Percentiles rank a stretch among this genome's conserved stretches.
Evolutionary conservation across 2,329 filamentous ascomycete species (phyloP).

Genomic region (Canariomyces notabilis): DNA sequence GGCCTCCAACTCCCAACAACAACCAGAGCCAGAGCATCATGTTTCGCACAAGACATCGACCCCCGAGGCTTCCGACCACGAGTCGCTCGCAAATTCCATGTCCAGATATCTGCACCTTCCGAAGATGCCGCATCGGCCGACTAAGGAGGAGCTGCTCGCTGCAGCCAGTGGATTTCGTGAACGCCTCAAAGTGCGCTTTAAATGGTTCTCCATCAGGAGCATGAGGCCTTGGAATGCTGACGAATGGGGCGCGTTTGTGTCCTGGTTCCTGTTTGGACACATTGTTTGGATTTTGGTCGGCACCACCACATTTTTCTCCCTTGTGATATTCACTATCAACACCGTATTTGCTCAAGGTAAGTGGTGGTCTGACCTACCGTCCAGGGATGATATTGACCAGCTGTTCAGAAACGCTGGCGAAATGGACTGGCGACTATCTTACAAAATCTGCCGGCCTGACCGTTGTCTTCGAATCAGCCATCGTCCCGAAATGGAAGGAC

Average conservation of each 20-base stretch:
- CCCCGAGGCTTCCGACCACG: constrained; percentile 20
- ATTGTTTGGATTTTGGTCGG: constrained; percentile 93
- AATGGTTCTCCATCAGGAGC: constrained; percentile 95
- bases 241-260: constrained; percentile 92
- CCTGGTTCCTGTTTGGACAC: constrained; percentile 92
- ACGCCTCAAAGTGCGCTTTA: constrained; percentile 83
- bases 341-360: constrained; percentile 90
- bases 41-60: constrained; percentile 1
- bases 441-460: constrained; percentile 90
- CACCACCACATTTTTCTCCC: constrained; percentile 93
- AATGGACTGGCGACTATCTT: constrained; percentile 91
- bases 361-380: constrained; percentile 20
- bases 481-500: constrained; percentile 92
- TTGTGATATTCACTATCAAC: constrained; percentile 86
- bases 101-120: constrained; percentile 57
- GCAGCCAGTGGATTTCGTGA: constrained; percentile 93
- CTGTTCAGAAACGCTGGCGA: constrained; percentile 73
- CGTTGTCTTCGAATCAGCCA: constrained; percentile 94
- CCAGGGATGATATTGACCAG: constrained; percentile 6
- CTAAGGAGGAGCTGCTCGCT: constrained; percentile 86
- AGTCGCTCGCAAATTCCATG: constrained; percentile 47
- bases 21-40: constrained; percentile 8
- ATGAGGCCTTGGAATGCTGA: constrained; percentile 91
- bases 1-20: constrained; percentile 1
- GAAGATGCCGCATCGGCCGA: constrained; percentile 79